Conservation (phyloP, 768 basidiomycete genomes). For the Mycena alexandri region DNA sequence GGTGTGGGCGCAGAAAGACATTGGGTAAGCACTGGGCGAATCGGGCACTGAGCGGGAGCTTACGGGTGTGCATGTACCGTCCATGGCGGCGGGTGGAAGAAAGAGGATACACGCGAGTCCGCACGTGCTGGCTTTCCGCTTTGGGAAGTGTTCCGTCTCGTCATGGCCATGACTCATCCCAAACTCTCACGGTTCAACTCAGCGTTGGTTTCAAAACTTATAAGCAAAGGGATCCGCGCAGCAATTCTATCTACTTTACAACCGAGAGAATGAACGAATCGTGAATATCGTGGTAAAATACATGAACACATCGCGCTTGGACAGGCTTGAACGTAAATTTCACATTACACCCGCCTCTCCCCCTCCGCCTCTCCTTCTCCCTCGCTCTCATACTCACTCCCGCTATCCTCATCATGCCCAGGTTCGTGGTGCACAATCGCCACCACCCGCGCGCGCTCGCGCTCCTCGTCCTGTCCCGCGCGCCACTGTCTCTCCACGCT, state of each 20-base stretch:
- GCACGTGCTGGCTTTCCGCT: conserved; percentile 7
- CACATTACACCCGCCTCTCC: neutral
- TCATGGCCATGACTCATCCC: no score
- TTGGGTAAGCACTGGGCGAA: neutral
- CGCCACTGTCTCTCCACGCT: conserved; percentile 17
- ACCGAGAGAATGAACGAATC: neutral
- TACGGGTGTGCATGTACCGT: conserved; percentile 32
- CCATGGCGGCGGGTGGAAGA: conserved; percentile 3
- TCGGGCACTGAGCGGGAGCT: neutral
- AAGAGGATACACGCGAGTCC: conserved; percentile 8
- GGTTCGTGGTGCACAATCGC: neutral
- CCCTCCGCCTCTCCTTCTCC: no score
- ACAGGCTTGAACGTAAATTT: no score
- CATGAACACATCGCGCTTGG: neutral
- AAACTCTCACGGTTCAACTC: no score
- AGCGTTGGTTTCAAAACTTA: neutral
- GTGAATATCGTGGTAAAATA: no score
- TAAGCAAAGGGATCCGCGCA: no score
- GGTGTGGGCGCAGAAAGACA: neutral
- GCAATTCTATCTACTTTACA: neutral
- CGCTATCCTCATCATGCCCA: neutral
- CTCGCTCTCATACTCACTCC: conserved; percentile 17
- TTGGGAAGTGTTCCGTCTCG: no score
- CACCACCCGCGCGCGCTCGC: no score
- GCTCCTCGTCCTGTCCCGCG: neutral